Percentiles rank a stretch among this genome's conserved stretches.
These are phyloP conservation scores for Globisporangium yorkense DNA, from an alignment of 352 stramenopile genomes.

Conservation along the genomic window DNA sequence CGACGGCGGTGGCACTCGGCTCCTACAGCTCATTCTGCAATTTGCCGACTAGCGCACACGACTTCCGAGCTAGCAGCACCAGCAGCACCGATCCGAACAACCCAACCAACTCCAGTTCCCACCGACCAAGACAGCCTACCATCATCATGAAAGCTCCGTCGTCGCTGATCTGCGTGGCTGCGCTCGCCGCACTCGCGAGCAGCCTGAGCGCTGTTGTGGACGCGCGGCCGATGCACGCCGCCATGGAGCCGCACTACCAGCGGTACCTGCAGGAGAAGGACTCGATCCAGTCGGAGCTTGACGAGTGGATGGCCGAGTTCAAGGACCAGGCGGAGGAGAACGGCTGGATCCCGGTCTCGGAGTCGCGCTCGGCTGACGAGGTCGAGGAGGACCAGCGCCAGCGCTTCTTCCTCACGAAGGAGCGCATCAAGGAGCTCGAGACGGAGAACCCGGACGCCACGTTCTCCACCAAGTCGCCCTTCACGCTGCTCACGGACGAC, in stretches of 20 bases:
- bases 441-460: constrained; percentile 33
- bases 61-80: not conserved
- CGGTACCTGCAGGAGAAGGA: constrained; percentile 25
- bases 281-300: constrained; percentile 19
- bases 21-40: not conserved
- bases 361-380: constrained; percentile 15
- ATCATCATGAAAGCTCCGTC: constrained; percentile 8
- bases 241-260: constrained; percentile 19
- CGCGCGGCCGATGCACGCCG: constrained; percentile 21
- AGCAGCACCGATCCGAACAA: not conserved
- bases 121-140: not conserved
- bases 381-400: constrained; percentile 13
- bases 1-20: not conserved
- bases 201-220: not conserved
- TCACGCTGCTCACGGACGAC: constrained; percentile 46
- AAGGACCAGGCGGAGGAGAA: constrained; percentile 12
- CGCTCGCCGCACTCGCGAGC: not conserved
- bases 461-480: constrained; percentile 47
- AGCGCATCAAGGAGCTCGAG: constrained; percentile 25
- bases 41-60: not conserved
- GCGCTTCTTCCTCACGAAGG: constrained; percentile 46
- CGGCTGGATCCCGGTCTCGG: constrained; percentile 15
- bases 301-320: constrained; percentile 24
- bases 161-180: not conserved
- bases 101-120: not conserved